Evolutionary conservation across 2,329 filamentous ascomycete genomes (phyloP), one percentile per base, ranked within the genome.

Genomic region (Sphaerulina vaccinii): DNA sequence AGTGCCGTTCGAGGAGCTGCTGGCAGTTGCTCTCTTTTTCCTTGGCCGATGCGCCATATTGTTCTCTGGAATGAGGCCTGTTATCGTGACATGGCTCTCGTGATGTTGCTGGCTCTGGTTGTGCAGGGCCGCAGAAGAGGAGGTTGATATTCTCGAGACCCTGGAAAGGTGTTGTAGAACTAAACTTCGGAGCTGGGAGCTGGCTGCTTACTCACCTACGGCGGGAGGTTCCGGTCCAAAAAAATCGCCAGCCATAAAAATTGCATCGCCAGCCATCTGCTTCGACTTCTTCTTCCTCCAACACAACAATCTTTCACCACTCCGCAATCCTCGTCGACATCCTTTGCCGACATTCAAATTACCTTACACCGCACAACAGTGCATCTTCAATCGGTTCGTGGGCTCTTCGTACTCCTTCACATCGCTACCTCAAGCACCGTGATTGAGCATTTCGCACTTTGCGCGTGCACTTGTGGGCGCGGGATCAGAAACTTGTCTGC

Each of bases 11-110:
- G 68, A 51, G 68, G 69, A 54, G 69, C 67, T 23, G 65, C 50
- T 49, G 43, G 74, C 72, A 19, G 69, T 68, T 58, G 69, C 73
- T 55, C 71, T 69, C 62, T 73, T 72, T 57, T 70, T 71, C 18
- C 75, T 68, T 50, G 75, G 58, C 23, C 64, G 57, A 51, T 68
- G 60, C 21, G 61, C 55, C 59, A 62, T 63, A 21, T 18, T 53
- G 47, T n/a, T 19, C n/a, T 49, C 13, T 6, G 45, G 19, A 9
- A 9, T 16, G 13, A 19, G 24, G 36, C n/a, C 5, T 23, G 27
- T 44, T 58, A 58, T 32, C 47, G 45, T 24, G 9, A 11, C 56
- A 58, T 57, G 27, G 27, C 27, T 27, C 36, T 39, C 11, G n/a
- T n/a, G 37, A 39, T 13, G 7, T 23, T 37, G n/a, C 35, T 16